Percentiles rank a stretch among this genome's conserved stretches.
Conservation (phyloP, 2,329 filamentous ascomycete genomes). For the Lanzia echinophila region DNA sequence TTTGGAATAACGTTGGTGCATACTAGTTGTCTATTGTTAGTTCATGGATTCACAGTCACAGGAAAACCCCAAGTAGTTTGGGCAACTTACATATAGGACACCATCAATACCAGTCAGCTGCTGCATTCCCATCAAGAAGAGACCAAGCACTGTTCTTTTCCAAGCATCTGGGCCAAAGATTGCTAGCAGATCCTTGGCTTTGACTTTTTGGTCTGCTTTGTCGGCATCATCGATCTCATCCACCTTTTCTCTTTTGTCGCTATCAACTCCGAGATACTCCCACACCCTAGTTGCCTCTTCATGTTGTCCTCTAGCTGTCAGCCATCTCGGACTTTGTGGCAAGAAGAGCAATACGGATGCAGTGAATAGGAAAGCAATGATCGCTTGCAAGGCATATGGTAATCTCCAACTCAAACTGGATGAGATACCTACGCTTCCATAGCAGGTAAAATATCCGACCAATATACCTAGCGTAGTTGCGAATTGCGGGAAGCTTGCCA, state of each 20-base stretch:
- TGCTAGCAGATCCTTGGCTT: constrained; percentile 19
- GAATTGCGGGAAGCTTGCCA: constrained; percentile 48
- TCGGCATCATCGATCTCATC: constrained; percentile 6
- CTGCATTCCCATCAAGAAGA: constrained; percentile 52
- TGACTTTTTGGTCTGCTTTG: constrained; percentile 9
- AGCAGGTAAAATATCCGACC: constrained; percentile 53
- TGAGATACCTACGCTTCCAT: constrained; percentile 42
- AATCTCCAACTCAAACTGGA: constrained; percentile 49
- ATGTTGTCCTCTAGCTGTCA: constrained; percentile 41
- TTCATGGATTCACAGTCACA: background rate
- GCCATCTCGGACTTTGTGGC: constrained; percentile 52
- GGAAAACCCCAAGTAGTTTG: background rate
- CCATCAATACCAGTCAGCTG: constrained; percentile 58
- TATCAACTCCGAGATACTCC: constrained; percentile 21
- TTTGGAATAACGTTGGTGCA: constrained; percentile 52
- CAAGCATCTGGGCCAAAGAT: constrained; percentile 38
- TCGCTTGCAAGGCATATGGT: constrained; percentile 45
- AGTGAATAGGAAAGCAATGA: constrained; percentile 36
- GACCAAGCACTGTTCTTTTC: constrained; percentile 42
- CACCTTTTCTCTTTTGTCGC: constrained; percentile 23
- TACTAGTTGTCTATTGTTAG: constrained; percentile 39
- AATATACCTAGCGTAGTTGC: constrained; percentile 44
- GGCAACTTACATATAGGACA: constrained; percentile 48
- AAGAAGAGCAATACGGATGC: constrained; percentile 36
- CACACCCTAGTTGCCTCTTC: constrained; percentile 40